Conservation (phyloP, 2,329 filamentous ascomycete genomes). For the Colletotrichum sansevieriae region DNA sequence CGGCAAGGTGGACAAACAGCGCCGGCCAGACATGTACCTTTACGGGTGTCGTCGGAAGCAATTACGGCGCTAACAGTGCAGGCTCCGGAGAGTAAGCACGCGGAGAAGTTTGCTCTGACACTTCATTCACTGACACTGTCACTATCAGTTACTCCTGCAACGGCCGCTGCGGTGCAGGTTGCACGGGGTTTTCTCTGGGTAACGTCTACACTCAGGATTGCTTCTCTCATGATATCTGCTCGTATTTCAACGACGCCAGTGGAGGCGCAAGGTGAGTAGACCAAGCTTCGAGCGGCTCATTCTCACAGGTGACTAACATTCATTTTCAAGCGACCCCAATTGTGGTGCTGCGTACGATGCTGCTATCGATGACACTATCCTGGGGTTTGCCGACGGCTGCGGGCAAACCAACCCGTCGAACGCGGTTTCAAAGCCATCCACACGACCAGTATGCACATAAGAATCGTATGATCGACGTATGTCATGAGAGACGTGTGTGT, state of each 20-base stretch:
- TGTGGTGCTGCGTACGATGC: conserved; percentile 59
- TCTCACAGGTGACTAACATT: neutral
- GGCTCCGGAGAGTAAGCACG: conserved; percentile 57
- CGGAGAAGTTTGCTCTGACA: neutral
- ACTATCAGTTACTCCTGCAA: conserved; percentile 61
- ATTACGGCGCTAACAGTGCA: conserved; percentile 58
- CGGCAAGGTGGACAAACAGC: conserved; percentile 60
- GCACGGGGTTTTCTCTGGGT: conserved; percentile 57
- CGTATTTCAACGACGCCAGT: conserved; percentile 62
- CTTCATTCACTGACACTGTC: neutral
- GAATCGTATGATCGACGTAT: neutral
- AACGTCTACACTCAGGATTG: conserved; percentile 65
- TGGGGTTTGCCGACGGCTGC: conserved; percentile 53
- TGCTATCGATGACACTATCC: conserved; percentile 58
- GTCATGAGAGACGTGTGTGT: too few relatives aligned
- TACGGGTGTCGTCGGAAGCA: conserved; percentile 60
- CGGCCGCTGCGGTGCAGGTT: conserved; percentile 62
- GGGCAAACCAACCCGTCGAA: conserved; percentile 52
- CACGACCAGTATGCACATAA: conserved; percentile 46
- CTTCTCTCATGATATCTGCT: conserved; percentile 64
- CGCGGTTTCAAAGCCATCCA: conserved; percentile 46
- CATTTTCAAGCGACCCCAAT: conserved; percentile 56
- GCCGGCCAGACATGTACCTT: conserved; percentile 58
- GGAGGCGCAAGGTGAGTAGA: conserved; percentile 57
- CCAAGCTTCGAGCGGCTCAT: too few relatives aligned